Evolutionary conservation across 495 filamentous ascomycete genomes (phyloP).

Genomic region (Parmelia sp.): DNA sequence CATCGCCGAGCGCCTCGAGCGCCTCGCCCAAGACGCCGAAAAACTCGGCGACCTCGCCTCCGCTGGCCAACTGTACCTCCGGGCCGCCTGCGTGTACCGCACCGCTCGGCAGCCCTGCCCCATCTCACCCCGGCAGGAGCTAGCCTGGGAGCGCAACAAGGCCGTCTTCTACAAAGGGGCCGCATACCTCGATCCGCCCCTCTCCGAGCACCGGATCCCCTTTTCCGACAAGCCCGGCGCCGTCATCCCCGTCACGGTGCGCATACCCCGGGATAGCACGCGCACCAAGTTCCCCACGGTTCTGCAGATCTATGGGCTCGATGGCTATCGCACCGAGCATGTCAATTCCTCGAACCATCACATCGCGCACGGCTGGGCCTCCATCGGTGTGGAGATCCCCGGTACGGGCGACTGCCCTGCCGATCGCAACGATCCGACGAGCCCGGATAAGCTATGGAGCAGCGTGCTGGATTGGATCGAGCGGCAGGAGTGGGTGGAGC

Average conservation of each 20-base stretch:
- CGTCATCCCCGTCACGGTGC: constrained; percentile 57
- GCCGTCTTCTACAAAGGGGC: constrained; percentile 52
- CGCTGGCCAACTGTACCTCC: constrained; percentile 59
- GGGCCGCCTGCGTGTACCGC: constrained; percentile 64
- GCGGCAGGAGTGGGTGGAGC: constrained; percentile 52
- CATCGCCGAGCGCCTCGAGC: constrained; percentile 16
- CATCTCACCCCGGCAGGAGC: constrained; percentile 39
- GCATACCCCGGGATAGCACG: constrained; percentile 44
- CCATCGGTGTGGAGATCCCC: constrained; percentile 65
- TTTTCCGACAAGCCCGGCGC: constrained; percentile 45
- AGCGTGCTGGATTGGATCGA: constrained; percentile 63
- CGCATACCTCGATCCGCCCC: constrained; percentile 48
- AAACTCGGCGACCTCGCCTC: constrained; percentile 33
- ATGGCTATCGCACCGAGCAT: constrained; percentile 75
- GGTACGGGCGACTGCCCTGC: constrained; percentile 76
- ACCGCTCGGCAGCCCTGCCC: constrained; percentile 69
- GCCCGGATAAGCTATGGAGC: constrained; percentile 46
- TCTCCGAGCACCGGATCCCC: constrained; percentile 52
- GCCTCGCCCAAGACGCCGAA: background rate
- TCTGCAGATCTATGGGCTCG: constrained; percentile 66
- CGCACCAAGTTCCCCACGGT: constrained; percentile 48
- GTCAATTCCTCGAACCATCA: constrained; percentile 65
- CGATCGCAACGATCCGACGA: constrained; percentile 46
- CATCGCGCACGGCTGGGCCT: constrained; percentile 52
- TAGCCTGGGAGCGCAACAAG: constrained; percentile 64